phyloP scores from a whole-genome alignment of 116 monocot species.

The Posidonia oceanica region DNA sequence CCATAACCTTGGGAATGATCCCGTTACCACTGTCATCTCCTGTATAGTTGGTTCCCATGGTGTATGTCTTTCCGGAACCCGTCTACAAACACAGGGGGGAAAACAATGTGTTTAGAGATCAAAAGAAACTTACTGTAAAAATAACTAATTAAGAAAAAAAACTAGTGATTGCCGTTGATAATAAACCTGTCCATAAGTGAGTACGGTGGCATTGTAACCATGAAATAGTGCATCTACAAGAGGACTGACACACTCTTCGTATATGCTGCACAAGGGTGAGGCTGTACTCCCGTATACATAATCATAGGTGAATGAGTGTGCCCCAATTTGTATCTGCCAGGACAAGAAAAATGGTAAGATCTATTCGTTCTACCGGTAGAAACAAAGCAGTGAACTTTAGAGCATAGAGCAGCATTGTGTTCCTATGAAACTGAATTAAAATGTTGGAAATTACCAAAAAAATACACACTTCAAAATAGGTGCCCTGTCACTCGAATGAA shows the following conservation, averaged over 20 bases:
- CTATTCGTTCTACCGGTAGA: background rate
- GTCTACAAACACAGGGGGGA: constrained; percentile 33
- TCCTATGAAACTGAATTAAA: background rate
- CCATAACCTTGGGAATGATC: constrained; percentile 84
- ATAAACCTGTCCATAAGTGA: constrained; percentile 91
- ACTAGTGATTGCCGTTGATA: background rate
- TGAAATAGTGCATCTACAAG: constrained; percentile 71
- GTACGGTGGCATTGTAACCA: constrained; percentile 93
- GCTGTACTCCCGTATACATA: constrained; percentile 69
- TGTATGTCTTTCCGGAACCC: constrained; percentile 98
- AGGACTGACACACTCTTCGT: constrained; percentile 64
- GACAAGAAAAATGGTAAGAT: background rate
- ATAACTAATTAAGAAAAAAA: too few species aligned
- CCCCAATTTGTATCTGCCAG: constrained; percentile 74
- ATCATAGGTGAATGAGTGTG: constrained; percentile 84
- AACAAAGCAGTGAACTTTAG: background rate
- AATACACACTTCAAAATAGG: background rate
- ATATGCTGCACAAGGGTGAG: constrained; percentile 34
- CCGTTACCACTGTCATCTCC: constrained; percentile 44
- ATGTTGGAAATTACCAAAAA: background rate
- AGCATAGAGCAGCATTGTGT: too few species aligned
- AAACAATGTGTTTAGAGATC: background rate
- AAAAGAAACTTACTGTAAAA: too few species aligned
- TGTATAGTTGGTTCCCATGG: constrained; percentile 89
- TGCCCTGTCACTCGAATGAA: background rate